phyloP scores from a whole-genome alignment of 2,329 filamentous ascomycete genomes.

The Cyanodermella asteris region DNA sequence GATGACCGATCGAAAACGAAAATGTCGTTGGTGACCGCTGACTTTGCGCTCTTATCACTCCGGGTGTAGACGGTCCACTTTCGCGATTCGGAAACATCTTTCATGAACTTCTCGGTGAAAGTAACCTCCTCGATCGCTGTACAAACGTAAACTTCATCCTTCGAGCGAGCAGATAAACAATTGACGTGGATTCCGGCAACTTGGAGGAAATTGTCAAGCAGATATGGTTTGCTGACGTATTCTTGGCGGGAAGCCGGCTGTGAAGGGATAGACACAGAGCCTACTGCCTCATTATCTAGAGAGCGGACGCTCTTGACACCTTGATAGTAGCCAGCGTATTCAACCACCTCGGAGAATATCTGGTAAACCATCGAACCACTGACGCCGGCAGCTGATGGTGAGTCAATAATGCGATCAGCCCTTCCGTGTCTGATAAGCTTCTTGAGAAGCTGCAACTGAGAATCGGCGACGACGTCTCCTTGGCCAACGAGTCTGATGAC shows the following conservation, averaged over 20 bases:
- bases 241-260: not conserved
- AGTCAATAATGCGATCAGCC: not conserved
- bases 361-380: constrained; percentile 3
- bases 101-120: constrained; percentile 2
- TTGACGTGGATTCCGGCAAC: constrained; percentile 8
- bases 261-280: not conserved
- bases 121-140: constrained; percentile 1
- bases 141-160: constrained; percentile 5
- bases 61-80: constrained; percentile 6
- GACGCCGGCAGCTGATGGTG: not conserved
- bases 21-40: too few relatives aligned
- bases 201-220: constrained; percentile 7
- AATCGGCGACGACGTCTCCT: not conserved
- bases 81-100: constrained; percentile 1
- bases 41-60: too few relatives aligned
- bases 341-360: constrained; percentile 3
- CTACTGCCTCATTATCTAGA: constrained; percentile 4
- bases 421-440: not conserved
- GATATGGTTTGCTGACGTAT: constrained; percentile 3
- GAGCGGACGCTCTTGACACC: constrained; percentile 3
- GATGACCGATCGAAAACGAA: constrained; percentile 5
- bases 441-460: constrained; percentile 1
- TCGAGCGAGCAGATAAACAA: constrained; percentile 2
- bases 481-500: not conserved
- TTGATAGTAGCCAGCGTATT: constrained; percentile 3